phyloP scores from a whole-genome alignment of 768 basidiomycete species.

The Lactifluus hygrophoroides region DNA sequence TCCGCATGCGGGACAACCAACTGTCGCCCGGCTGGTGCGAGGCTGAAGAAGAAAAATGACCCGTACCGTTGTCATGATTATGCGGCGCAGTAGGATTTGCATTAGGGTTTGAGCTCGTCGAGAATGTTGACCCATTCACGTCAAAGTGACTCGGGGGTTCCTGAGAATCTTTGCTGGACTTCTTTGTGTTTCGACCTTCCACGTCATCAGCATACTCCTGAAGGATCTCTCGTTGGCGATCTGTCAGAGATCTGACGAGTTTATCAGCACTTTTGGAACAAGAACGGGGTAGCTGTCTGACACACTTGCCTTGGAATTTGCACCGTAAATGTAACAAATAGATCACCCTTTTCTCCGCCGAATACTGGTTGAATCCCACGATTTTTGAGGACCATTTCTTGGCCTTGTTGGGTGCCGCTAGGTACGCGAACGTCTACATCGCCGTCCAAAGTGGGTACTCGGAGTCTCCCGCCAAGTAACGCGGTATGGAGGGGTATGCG shows the following conservation, averaged over 20 bases:
- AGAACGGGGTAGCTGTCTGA: conserved; percentile 2
- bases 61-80: conserved; percentile 63
- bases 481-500: conserved; percentile 88
- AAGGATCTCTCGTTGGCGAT: conserved; percentile 78
- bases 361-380: conserved; percentile 68
- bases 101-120: neutral
- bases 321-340: conserved; percentile 83
- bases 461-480: conserved; percentile 84
- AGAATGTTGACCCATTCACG: conserved; percentile 20
- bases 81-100: conserved; percentile 16
- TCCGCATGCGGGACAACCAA: conserved; percentile 65
- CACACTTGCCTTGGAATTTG: conserved; percentile 77
- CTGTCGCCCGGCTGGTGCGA: conserved; percentile 42
- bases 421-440: conserved; percentile 93
- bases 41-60: conserved; percentile 50
- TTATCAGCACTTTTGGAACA: conserved; percentile 4
- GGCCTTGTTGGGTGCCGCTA: conserved; percentile 89
- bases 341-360: conserved; percentile 61
- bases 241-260: conserved; percentile 60
- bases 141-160: conserved; percentile 20
- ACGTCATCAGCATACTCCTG: conserved; percentile 89
- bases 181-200: conserved; percentile 49
- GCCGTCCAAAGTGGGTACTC: conserved; percentile 91
- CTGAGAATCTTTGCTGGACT: conserved; percentile 21
- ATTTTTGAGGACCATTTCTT: conserved; percentile 91